Evolutionary conservation across 2,329 filamentous ascomycete genomes (phyloP), one percentile per base, ranked within the genome.

Genomic region (Paecilomyces sp.): DNA sequence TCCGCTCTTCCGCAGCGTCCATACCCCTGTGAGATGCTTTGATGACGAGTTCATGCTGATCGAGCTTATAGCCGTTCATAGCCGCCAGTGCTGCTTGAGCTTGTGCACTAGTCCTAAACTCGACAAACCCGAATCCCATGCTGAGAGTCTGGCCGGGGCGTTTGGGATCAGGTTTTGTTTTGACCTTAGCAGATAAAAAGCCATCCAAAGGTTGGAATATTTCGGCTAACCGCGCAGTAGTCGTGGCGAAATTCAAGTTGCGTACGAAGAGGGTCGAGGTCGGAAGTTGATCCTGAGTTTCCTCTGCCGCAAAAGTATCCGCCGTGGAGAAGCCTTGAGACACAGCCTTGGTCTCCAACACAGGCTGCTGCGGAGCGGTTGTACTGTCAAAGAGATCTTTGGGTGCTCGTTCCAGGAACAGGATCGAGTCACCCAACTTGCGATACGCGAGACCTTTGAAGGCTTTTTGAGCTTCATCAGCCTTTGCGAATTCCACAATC

Each of bases 41-140:
- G 63, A 97, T 89, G 60, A 89, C 82, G 57, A 99, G 82, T 66
- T 89, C 88, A 76, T 99, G 92, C 22, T 87, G 89, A 64, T 96
- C 91, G n/a, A 99, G 83, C 47, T 86, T 86, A 74, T 90, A 86
- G 11, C 92, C 91, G 73, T 97, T 87, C 91, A 97, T 94, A n/a
- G 87, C 85, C 66, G 85, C 83, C 60, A 91, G 80, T 25, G 93
- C 94, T 54, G 89, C 88, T 65, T 90, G 85, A 0, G 94, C 93
- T 68, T 92, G 85, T 50, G 82, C 83, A 69, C 90, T 90, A 65
- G 83, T 88, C 61, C 83, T 84, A 77, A 97, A 99, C 68, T 96
- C 92, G 61, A 92, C 85, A 74, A 99, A 99, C 53, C 92, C 94
- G 72, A 96, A 99, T 41, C 94, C 94, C 92, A 97, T 97, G 72